Base-by-base conservation (phyloP, 805 yeast genomes). In the Candida sakaeoensis region DNA sequence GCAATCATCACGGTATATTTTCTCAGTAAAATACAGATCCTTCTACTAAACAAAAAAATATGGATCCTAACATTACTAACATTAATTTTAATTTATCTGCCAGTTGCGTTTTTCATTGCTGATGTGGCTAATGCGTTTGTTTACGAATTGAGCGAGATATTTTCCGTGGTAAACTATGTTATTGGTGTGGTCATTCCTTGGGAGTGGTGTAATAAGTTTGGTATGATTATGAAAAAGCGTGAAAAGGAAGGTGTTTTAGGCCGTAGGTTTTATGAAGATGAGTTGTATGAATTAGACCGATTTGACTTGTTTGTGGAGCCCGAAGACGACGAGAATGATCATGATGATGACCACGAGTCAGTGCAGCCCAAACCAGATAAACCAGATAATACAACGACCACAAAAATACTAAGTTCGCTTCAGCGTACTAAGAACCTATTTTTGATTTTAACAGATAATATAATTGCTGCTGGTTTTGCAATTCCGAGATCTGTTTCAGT, bases 161-260 rank as follows among this genome's bases (percentile, higher is more conserved):
- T 85, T 58, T 80, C 83, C 32, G 75, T 85, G 14, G 80, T 85
- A 1, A 75, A 82, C n/a, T 82, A 81, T 54, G 75, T 84, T 7
- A 68, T 82, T 15, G 75, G 86, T 25, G 83, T 86, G 22, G 83
- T 83, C 5, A 71, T 82, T 8, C 85, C 85, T 1, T 85, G 95
- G 93, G 95, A 85, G 58, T 87, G 95, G 91, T 73, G 84, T 45
- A 85, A 83, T 52, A 69, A 84, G 46, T 70, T 82, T 40, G 73
- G 74, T 37, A 65, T 73, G 9, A 57, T 82, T 29, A 80, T 79
- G 60, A 75, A 77, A 46, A 64, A 63, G 12, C 72, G 74, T 39
- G 90, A 85, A 50, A 77, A 79, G 31, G 81, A 79, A 43, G 86
- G 91, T 6, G 75, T 85, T 4, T 56, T 87, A 28, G 95, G 95